Evolutionary conservation across 2,329 filamentous ascomycete genomes (phyloP), one percentile per base, ranked within the genome.

Genomic region (Ceratocystis cacaofunesta): DNA sequence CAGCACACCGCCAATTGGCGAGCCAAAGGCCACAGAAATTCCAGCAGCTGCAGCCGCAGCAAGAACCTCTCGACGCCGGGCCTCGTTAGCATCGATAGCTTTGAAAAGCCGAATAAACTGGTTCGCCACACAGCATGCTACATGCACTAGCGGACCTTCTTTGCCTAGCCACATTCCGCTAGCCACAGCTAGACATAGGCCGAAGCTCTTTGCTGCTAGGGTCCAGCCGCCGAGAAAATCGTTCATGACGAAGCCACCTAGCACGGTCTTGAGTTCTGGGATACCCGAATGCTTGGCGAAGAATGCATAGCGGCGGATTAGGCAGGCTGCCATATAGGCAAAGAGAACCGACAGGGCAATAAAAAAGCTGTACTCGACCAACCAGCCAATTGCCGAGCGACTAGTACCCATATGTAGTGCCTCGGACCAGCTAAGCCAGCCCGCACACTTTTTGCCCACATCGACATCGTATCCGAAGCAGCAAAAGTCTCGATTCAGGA

Each of bases 151-250:
- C 0, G 92, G 92, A 1, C 92, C 92, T 78, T 99, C 92, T 75
- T 97, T 97, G 41, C 92, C 92, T 15, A 97, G 79, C 92, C 94
- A 97, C 79, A 99, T 86, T 62, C 92, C 92, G 5, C 92, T 96
- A 69, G 90, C 89, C 57, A 96, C 92, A 55, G 92, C 88, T 44
- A 97, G 82, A 73, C 91, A 92, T 76, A 96, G 76, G 32, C 94
- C 94, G 55, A 97, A 75, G 1, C 91, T 95, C 74, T 97, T 97
- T 65, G 91, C 91, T 36, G 90, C 75, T 72, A 97, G 78, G 1
- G 92, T 96, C 92, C 92, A 96, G 41, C 80, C 80, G 8, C 92
- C 90, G 72, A 97, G 79, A 71, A 97, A 95, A 67, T 86, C 84
- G 68, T 86, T 83, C 68, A 99, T 96, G 41, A 99, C 87, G 74